Base-by-base conservation (phyloP, 2,329 filamentous ascomycete species). In the Coccinonectria pachysandricola region DNA sequence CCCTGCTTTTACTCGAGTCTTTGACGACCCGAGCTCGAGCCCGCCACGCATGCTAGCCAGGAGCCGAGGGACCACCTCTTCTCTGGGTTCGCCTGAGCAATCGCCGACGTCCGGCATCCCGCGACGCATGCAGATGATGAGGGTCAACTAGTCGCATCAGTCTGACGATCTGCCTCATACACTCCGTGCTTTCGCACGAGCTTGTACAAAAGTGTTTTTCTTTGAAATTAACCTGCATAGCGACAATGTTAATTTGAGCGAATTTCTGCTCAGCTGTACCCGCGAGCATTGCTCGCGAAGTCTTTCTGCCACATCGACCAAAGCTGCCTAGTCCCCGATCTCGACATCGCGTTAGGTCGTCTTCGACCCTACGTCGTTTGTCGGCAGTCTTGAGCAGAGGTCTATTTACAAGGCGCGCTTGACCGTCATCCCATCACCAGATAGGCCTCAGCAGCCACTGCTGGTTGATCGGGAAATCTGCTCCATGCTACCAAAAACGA, bases 1-100 rank as follows among this genome's bases (percentile, higher is more conserved):
- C 41, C 75, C 75, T n/a, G 74, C 75, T 1, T 79, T 79, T 36
- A 79, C 72, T 3, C 59, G 70, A 13, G 71, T 79, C 19, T 79
- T 79, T 40, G 71, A 74, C 7, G 71, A 77, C 22, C 72, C 74
- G 1, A 61, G 62, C 19, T 60, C 66, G 8, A 75, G 64, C 32
- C 68, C 71, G 4, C 60, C 68, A 12, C 63, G 62, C 37, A 59
- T 64, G 31, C 45, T 64, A 7, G 56, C 59, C 15, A 64, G 66
- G 39, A 71, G 60, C 35, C 68, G 65, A 17, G 71, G 68, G 40
- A 68, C 57, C 39, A 71, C 61, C 35, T 65, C 71, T 2, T 54
- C 66, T 2, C 52, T 68, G 27, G 52, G 58, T 10, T 67, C 72
- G 9, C 56, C 69, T 12, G 64, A 71, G 21, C 60, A 64, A 18